These are phyloP conservation scores for Penicillium sp. DNA, from an alignment of 2,329 filamentous ascomycete genomes.

Conservation along the genomic window DNA sequence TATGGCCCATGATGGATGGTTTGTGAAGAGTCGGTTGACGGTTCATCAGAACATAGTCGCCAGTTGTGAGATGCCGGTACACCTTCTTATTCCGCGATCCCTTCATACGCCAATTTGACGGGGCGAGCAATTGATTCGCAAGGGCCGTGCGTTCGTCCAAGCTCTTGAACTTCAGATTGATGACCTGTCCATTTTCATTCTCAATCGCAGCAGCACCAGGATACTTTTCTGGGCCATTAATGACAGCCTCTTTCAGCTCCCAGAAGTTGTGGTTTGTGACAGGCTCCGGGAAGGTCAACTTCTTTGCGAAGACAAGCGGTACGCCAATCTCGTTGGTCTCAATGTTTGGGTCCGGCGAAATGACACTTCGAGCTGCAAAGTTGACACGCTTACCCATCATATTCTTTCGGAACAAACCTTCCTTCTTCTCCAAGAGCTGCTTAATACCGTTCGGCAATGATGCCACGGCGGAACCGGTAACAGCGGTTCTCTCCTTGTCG, in stretches of 20 bases:
- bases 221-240: slow-evolving; percentile 91
- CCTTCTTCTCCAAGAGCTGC: slow-evolving; percentile 96
- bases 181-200: slow-evolving; percentile 87
- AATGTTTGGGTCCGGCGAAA: slow-evolving; percentile 96
- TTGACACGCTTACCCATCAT: slow-evolving; percentile 99
- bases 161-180: slow-evolving; percentile 81
- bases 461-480: slow-evolving; percentile 69
- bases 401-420: slow-evolving; percentile 95
- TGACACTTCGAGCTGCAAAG: slow-evolving; percentile 93
- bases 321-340: slow-evolving; percentile 99
- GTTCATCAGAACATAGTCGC: slow-evolving; percentile 98
- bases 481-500: slow-evolving; percentile 78
- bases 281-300: slow-evolving; percentile 92
- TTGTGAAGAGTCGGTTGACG: slow-evolving; percentile 96
- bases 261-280: slow-evolving; percentile 97
- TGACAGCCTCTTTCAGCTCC: slow-evolving; percentile 90
- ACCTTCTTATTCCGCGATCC: slow-evolving; percentile 90
- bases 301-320: slow-evolving; percentile 93
- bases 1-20: slow-evolving; percentile 97
- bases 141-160: slow-evolving; percentile 80
- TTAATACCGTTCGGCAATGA: slow-evolving; percentile 91
- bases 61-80: slow-evolving; percentile 89
- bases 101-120: slow-evolving; percentile 66
- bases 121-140: slow-evolving; percentile 86
- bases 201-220: slow-evolving; percentile 92